Evolutionary conservation across 148 eudicot genomes (phyloP), one percentile per base, ranked within the genome.

Genomic region (Gaultheria prostrata): DNA sequence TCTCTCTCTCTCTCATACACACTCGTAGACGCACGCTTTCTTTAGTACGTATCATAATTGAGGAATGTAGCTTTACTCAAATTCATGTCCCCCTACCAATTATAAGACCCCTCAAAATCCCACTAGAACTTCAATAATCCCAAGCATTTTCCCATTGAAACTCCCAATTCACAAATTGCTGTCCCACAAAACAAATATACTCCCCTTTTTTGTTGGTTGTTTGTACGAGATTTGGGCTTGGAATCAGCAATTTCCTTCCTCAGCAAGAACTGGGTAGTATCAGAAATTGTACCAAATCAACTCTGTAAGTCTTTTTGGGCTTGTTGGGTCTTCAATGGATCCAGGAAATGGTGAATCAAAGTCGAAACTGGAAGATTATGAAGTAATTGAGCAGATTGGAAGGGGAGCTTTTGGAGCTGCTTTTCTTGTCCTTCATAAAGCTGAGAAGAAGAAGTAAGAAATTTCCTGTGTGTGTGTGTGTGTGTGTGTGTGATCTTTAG

Each of bases 361-460:
- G 87, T 90, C 90, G 28, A 95, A 93, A 85, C 94, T 94, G 94
- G 92, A 91, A 30, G 98, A 93, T 3, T 95, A 94, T 87, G 91
- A 95, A 86, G 90, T 90, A 3, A 83, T 94, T 28, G 91, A 95
- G 88, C 97, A 94, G 87, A 92, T 95, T 93, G 92, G 93, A 9
- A 93, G 91, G 92, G 97, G 94, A 15, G 85, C 92, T 84, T 89
- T 90, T 90, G 98, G 96, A 30, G 82, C 92, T 82, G 86, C 93
- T 85, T 95, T 91, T 85, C 92, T 94, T 86, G 93, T 95, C 17
- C 92, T 91, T 30, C 92, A 92, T 84, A 93, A 86, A 84, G 21
- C 80, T 86, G 96, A 92, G 85, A 91, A 92, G 57, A 89, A 84
- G 85, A 94, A 87, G 98, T 95, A 91, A 88, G 94, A 77, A 14